Conservation (phyloP, 495 filamentous ascomycete genomes). For the Aspergillus sclerotiicarbonarius region DNA sequence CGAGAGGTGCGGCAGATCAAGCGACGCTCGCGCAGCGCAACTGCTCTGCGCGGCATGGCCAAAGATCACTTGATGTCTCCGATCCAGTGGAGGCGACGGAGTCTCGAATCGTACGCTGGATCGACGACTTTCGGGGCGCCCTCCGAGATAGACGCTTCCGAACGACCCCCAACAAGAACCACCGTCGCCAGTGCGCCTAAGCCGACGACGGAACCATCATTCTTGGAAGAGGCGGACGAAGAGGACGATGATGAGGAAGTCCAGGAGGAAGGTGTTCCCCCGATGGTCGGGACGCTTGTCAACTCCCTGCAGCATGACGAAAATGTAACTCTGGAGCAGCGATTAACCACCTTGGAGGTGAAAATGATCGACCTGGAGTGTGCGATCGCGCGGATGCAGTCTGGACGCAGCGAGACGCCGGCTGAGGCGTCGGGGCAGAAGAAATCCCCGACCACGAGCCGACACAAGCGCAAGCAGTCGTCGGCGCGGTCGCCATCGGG, state of each 20-base stretch:
- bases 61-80: slow-evolving; percentile 27
- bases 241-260: slow-evolving; percentile 18
- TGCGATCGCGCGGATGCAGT: slow-evolving; percentile 53
- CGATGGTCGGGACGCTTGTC: slow-evolving; percentile 43
- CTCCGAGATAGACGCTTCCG: slow-evolving; percentile 29
- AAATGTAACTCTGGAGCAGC: slow-evolving; percentile 48
- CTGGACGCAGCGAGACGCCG: slow-evolving; percentile 22
- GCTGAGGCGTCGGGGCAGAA: slow-evolving; percentile 11
- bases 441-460: slow-evolving; percentile 15
- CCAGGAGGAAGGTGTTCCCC: slow-evolving; percentile 26
- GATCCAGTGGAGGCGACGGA: slow-evolving; percentile 27
- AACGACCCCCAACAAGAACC: slow-evolving; percentile 29
- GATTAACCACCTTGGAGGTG: slow-evolving; percentile 52
- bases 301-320: slow-evolving; percentile 47
- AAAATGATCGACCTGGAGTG: slow-evolving; percentile 57
- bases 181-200: slow-evolving; percentile 33
- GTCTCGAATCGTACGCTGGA: slow-evolving; percentile 21
- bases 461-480: slow-evolving; percentile 26
- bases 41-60: slow-evolving; percentile 26
- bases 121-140: slow-evolving; percentile 15
- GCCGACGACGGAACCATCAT: slow-evolving; percentile 23
- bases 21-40: slow-evolving; percentile 33
- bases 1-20: slow-evolving; percentile 24
- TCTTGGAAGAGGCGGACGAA: slow-evolving; percentile 10
- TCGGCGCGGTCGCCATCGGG: slow-evolving; percentile 10